Conservation (phyloP, 768 basidiomycete species). For the Trametes cubensis region DNA sequence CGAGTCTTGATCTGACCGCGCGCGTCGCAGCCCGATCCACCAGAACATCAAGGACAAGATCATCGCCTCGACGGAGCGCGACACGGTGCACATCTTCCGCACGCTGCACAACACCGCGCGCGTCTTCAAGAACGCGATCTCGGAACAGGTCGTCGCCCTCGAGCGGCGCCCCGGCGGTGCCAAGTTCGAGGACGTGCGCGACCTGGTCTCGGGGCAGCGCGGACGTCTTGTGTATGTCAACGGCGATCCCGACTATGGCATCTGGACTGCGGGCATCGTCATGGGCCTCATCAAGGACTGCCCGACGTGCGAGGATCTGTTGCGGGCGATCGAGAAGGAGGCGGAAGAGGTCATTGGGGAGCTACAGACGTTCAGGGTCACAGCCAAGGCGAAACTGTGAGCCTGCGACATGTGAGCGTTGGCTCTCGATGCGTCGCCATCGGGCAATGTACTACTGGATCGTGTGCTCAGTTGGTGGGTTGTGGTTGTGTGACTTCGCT, state of each 20-base stretch:
- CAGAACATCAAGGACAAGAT: slow-evolving; percentile 90
- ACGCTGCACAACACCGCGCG: slow-evolving; percentile 81
- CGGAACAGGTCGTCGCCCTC: slow-evolving; percentile 81
- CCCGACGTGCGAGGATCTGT: slow-evolving; percentile 75
- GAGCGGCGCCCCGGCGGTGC: slow-evolving; percentile 83
- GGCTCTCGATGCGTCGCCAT: background rate
- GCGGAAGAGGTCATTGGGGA: slow-evolving; percentile 66
- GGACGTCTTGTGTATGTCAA: slow-evolving; percentile 76
- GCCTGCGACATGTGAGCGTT: background rate
- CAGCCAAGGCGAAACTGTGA: slow-evolving; percentile 30
- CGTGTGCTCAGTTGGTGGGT: background rate
- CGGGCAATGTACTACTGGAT: background rate
- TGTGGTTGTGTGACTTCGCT: background rate
- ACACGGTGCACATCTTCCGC: slow-evolving; percentile 90
- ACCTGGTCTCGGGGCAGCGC: slow-evolving; percentile 73
- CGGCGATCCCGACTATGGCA: slow-evolving; percentile 85
- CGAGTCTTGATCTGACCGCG: background rate
- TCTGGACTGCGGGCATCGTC: slow-evolving; percentile 75
- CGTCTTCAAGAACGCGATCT: slow-evolving; percentile 85
- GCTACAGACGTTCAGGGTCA: slow-evolving; percentile 39
- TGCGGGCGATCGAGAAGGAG: slow-evolving; percentile 72
- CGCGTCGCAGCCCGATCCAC: slow-evolving; percentile 68
- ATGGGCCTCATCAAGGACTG: slow-evolving; percentile 81
- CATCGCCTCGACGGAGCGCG: slow-evolving; percentile 77
- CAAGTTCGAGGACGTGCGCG: slow-evolving; percentile 82